These are phyloP conservation scores for Talaromyces sp. DNA, from an alignment of 2,329 filamentous ascomycete species.

Conservation along the genomic window DNA sequence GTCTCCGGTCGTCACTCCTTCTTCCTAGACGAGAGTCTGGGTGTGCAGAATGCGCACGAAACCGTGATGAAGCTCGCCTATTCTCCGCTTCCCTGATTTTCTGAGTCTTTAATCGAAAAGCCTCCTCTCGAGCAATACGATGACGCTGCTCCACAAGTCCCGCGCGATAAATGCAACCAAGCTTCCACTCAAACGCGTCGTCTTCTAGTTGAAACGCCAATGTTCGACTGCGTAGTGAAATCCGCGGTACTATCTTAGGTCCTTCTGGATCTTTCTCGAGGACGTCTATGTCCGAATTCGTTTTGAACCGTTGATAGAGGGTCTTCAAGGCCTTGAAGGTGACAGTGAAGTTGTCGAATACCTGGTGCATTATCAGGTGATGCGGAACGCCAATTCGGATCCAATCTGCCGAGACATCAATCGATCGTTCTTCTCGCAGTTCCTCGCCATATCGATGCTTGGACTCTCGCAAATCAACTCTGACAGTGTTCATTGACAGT, in stretches of 20 bases:
- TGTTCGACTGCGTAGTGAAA: constrained; percentile 77
- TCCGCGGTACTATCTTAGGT: constrained; percentile 80
- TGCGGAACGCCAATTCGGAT: constrained; percentile 87
- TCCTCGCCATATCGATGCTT: constrained; percentile 65
- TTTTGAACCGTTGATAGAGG: constrained; percentile 88
- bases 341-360: constrained; percentile 93
- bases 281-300: constrained; percentile 83
- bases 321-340: constrained; percentile 83
- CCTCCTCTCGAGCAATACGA: constrained; percentile 82
- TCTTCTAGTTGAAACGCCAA: constrained; percentile 92
- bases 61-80: constrained; percentile 50
- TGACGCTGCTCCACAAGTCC: constrained; percentile 89
- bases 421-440: constrained; percentile 70
- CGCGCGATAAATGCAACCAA: constrained; percentile 88
- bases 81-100: constrained; percentile 70
- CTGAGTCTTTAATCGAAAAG: constrained; percentile 82
- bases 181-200: constrained; percentile 94
- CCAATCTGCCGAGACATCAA: constrained; percentile 82
- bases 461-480: constrained; percentile 76
- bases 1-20: constrained; percentile 38
- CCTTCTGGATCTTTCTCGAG: constrained; percentile 80
- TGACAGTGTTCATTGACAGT: constrained; percentile 75
- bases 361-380: constrained; percentile 81
- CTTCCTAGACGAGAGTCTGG: constrained; percentile 44
- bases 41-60: constrained; percentile 54